Percentiles rank a stretch among this genome's conserved stretches.
phyloP scores from a whole-genome alignment of 768 basidiomycete genomes.

The Hygrophoropsis aurantiaca region DNA sequence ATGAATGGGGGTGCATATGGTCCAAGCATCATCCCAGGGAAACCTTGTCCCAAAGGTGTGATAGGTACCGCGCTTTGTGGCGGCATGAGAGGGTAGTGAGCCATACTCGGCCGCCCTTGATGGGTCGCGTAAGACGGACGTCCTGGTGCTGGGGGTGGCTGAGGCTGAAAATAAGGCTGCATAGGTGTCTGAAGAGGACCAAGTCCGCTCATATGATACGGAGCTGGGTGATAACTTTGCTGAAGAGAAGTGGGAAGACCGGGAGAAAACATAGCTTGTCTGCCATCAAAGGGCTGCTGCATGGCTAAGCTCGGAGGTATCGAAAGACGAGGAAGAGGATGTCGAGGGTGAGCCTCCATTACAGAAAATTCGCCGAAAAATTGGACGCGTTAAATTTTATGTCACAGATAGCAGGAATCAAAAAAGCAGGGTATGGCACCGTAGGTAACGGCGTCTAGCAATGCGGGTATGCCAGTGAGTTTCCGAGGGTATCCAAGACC shows the following conservation, averaged over 20 bases:
- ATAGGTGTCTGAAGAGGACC: constrained; percentile 66
- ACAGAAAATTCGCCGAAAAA: constrained; percentile 4
- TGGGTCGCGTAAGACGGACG: constrained; percentile 54
- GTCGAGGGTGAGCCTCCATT: constrained; percentile 42
- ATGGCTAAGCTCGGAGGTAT: constrained; percentile 53
- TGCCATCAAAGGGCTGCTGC: constrained; percentile 54
- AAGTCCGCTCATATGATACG: constrained; percentile 42
- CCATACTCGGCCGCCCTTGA: constrained; percentile 56
- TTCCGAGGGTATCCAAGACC: too few species aligned
- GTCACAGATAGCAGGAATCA: not conserved
- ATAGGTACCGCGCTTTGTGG: constrained; percentile 56
- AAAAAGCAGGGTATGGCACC: not conserved
- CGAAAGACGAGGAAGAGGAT: constrained; percentile 56
- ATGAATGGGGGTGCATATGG: constrained; percentile 52
- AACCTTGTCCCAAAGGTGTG: constrained; percentile 59
- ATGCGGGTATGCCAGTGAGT: too few species aligned
- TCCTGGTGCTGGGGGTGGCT: constrained; percentile 48
- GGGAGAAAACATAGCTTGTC: constrained; percentile 61
- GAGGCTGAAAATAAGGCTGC: constrained; percentile 62
- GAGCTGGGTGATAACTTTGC: constrained; percentile 54
- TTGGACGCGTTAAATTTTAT: not conserved
- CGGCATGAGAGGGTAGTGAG: constrained; percentile 61
- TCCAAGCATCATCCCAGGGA: constrained; percentile 52
- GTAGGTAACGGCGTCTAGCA: too few species aligned
- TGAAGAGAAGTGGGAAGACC: constrained; percentile 60